Conservation (phyloP, 805 yeast genomes). For the Candida orba region DNA sequence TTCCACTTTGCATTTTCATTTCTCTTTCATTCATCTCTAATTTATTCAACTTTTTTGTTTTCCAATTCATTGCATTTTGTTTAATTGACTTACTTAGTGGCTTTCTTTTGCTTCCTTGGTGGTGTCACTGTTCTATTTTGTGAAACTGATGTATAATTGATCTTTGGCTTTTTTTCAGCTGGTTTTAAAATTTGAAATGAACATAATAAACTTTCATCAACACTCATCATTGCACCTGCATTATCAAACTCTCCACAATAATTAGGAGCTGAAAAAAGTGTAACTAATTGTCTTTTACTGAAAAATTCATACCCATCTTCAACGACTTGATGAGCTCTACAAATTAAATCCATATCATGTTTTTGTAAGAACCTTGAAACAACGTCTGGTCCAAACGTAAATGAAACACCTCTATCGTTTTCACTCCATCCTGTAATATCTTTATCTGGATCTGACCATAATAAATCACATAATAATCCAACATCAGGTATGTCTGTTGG, state of each 20-base stretch:
- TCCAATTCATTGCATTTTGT: too few relatives aligned
- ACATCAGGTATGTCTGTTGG: slow-evolving; percentile 99
- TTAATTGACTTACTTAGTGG: slow-evolving; percentile 39
- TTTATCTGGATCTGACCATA: slow-evolving; percentile 98
- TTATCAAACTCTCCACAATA: slow-evolving; percentile 98
- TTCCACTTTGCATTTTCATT: too few relatives aligned
- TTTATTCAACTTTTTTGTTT: too few relatives aligned
- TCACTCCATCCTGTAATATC: slow-evolving; percentile 99
- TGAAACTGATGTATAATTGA: slow-evolving; percentile 32
- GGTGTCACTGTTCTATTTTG: slow-evolving; percentile 49
- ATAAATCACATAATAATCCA: slow-evolving; percentile 89
- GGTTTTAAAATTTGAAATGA: slow-evolving; percentile 96
- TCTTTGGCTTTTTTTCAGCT: slow-evolving; percentile 89
- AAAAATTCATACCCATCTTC: slow-evolving; percentile 99
- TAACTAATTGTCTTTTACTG: slow-evolving; percentile 91
- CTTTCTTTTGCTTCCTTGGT: slow-evolving; percentile 51
- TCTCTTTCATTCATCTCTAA: too few relatives aligned
- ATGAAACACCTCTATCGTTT: slow-evolving; percentile 97
- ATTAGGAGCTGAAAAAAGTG: slow-evolving; percentile 94
- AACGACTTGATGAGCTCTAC: slow-evolving; percentile 98
- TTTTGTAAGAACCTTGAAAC: slow-evolving; percentile 93
- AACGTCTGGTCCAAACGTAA: slow-evolving; percentile 99
- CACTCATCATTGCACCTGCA: slow-evolving; percentile 99
- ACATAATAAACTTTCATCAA: slow-evolving; percentile 91
- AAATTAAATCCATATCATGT: slow-evolving; percentile 96